Conservation (phyloP, 345 rosid species). For the Limnanthes douglasii region DNA sequence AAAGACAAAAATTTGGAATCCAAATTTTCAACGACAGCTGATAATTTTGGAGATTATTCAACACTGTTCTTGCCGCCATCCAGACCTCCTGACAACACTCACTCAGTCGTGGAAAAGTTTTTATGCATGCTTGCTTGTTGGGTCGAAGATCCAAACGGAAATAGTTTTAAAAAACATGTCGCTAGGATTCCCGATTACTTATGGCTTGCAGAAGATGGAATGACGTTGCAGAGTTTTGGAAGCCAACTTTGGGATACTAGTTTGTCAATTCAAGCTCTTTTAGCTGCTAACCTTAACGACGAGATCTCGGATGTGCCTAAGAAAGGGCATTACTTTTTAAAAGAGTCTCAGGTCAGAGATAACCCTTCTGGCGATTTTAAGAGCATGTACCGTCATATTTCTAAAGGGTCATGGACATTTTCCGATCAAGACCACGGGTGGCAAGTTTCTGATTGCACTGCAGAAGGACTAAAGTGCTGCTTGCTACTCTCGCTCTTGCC, state of each 20-base stretch:
- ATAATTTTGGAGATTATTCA: no score
- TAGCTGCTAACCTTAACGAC: slow-evolving; percentile 34
- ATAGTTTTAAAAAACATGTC: slow-evolving; percentile 61
- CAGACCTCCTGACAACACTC: no score
- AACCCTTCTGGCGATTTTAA: slow-evolving; percentile 27
- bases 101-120: no score
- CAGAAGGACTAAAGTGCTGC: slow-evolving; percentile 32
- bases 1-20: no score
- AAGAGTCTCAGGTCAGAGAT: slow-evolving; percentile 59
- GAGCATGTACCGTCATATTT: slow-evolving; percentile 18
- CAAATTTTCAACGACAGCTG: no score
- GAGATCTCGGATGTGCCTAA: slow-evolving; percentile 42
- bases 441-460: slow-evolving; percentile 23
- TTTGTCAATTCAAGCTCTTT: slow-evolving; percentile 60
- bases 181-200: slow-evolving; percentile 59
- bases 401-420: slow-evolving; percentile 22
- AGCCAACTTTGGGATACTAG: slow-evolving; percentile 77
- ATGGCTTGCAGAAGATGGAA: slow-evolving; percentile 95
- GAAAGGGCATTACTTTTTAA: slow-evolving; percentile 66
- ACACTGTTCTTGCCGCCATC: no score
- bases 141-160: slow-evolving; percentile 65
- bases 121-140: slow-evolving; percentile 67
- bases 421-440: slow-evolving; percentile 21
- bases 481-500: slow-evolving; percentile 58
- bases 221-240: slow-evolving; percentile 85